Percentiles rank a stretch among this genome's conserved stretches.
These are phyloP conservation scores for Pistacia vera DNA, from an alignment of 345 rosid species.

Conservation along the genomic window DNA sequence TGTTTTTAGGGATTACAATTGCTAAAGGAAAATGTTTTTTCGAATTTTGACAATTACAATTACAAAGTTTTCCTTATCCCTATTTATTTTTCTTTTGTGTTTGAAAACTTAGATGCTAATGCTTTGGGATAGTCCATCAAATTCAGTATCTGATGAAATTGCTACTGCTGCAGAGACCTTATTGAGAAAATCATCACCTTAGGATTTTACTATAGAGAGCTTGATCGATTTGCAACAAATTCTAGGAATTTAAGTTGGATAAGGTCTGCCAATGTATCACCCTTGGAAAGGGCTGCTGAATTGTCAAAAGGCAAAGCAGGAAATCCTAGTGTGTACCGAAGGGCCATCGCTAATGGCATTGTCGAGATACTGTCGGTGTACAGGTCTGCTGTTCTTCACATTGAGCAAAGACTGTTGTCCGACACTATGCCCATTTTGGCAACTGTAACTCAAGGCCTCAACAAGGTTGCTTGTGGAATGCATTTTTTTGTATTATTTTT, in stretches of 20 bases:
- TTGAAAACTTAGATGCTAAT: neutral
- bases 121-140: neutral
- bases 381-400: conserved; percentile 86
- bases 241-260: conserved; percentile 91
- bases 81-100: no score
- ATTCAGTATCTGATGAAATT: neutral
- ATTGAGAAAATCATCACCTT: conserved; percentile 81
- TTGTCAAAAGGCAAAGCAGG: conserved; percentile 34
- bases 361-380: conserved; percentile 85
- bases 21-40: neutral
- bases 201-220: conserved; percentile 92
- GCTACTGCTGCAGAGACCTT: conserved; percentile 56
- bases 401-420: conserved; percentile 82
- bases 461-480: conserved; percentile 54
- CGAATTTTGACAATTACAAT: neutral
- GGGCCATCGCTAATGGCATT: conserved; percentile 94
- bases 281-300: conserved; percentile 52
- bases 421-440: conserved; percentile 83
- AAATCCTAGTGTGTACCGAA: conserved; percentile 69
- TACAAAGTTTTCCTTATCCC: neutral
- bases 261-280: conserved; percentile 53
- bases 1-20: neutral
- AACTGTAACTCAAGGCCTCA: conserved; percentile 85
- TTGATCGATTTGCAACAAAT: conserved; percentile 74
- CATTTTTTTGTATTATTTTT: neutral